Base-by-base conservation (phyloP, 768 basidiomycete species). In the Cubamyces sp. region DNA sequence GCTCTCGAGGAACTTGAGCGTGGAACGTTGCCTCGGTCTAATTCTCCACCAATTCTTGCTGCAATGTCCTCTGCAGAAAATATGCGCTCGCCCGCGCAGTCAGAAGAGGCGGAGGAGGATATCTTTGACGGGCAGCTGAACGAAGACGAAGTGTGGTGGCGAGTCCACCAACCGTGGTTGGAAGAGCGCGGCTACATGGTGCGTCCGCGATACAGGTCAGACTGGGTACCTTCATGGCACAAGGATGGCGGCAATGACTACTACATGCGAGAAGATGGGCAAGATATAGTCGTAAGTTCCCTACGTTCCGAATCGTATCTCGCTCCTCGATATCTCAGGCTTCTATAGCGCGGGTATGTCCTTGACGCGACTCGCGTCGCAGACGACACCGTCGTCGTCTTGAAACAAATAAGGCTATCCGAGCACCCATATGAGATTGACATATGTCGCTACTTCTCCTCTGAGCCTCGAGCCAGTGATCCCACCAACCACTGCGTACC, bases 141-240 rank as follows among this genome's bases (percentile, higher is more conserved):
- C 21, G 41, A 43, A 6, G 41, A 25, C 6, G 64, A 65, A 25
- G 2, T 21, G 18, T 65, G 51, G 45, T 62, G 60, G 65, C 39
- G 61, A 16, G 61, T 62, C 23, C 65, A 50, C 14, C 61, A 62
- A 28, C 15, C n/a, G 16, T 66, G 61, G 61, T 42, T 66, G 4
- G 15, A 57, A 26, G 48, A 68, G 18, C 45, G 41, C 3, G 72
- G 71, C 4, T 73, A 73, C 47, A 37, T 47, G 55, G 57, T 72
- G 0, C 68, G 71, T 6, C 62, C 65, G 1, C 66, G 70, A 2
- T 74, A 70, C 43, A 48, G 53, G 14, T 68, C 66, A 1, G 69
- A 62, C 18, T 71, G 72, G 71, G 43, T 46, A n/a, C 73, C 73
- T 1, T 72, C 72, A 0, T 73, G 72, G 71, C 23, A 28, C 21